Evolutionary conservation across 176 grass and related monocot species (phyloP), one percentile per base, ranked within the genome.

Genomic region (Oryza australiensis): DNA sequence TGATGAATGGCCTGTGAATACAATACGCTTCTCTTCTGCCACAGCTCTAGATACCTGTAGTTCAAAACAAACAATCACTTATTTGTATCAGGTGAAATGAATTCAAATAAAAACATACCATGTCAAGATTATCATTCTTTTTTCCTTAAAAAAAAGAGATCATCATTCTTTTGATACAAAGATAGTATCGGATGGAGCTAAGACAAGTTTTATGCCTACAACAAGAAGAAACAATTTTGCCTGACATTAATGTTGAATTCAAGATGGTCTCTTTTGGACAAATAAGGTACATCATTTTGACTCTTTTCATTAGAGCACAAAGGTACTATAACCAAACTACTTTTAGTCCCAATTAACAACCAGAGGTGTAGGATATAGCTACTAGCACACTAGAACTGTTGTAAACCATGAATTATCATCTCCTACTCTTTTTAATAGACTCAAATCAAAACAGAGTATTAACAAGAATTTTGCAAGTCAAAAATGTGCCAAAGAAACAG

Each of bases 1-100:
- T 37, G 92, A 93, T 26, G 95, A 98, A 80, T 94, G 92, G 9
- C 95, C 95, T 20, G 90, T 87, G 86, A 98, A 98, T 74, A 98
- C 64, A 46, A 98, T 78, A 12, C 90, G 86, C 76, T 94, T 93
- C 75, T 92, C 89, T 55, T 94, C 88, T 12, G 86, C 76, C 40
- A 89, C 86, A 78, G 90, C 88, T 82, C 62, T 92, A 70, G 83
- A 84, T 62, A 98, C 87, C 92, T 98, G 72, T 10, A 28, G 79
- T 81, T 74, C 16, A 40, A 45, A 26, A 62, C 15, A 66, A n/a
- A 45, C 5, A 72, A 30, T 76, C 64, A 63, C 20, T 7, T 27
- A 82, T 66, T 27, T 68, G 3, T 11, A 1, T 85, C 16, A 22
- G 41, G 1, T 41, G 42, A 64, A 57, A 75, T n/a, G 48, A 5